A percentile compares a stretch with the other conserved stretches of the same genome.
phyloP scores from a whole-genome alignment of 345 rosid species.

The Clarkia xantiana region DNA sequence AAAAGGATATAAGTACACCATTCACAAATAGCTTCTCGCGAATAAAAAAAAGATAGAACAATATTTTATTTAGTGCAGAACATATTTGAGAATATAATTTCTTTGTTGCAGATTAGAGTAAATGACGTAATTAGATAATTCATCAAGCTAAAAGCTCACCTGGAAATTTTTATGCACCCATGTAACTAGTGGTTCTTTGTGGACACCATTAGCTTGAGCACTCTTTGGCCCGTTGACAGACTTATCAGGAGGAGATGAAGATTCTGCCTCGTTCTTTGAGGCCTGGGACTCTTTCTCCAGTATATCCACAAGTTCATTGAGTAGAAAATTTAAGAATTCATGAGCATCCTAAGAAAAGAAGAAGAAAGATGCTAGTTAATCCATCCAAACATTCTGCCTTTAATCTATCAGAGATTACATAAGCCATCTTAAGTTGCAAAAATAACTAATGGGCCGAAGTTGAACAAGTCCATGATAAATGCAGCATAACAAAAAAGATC shows the following conservation, averaged over 20 bases:
- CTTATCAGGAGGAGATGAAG: constrained; percentile 65
- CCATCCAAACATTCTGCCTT: not conserved
- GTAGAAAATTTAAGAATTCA: constrained; percentile 90
- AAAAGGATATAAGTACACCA: too few species aligned
- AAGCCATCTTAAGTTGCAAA: too few species aligned
- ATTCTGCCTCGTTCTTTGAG: constrained; percentile 58
- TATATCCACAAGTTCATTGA: constrained; percentile 96
- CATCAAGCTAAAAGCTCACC: constrained; percentile 23
- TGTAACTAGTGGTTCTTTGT: constrained; percentile 81
- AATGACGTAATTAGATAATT: too few species aligned
- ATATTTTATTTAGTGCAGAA: too few species aligned
- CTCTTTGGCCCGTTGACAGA: constrained; percentile 52
- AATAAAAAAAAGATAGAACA: too few species aligned
- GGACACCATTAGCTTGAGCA: constrained; percentile 59
- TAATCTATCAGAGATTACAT: too few species aligned
- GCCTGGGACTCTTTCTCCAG: constrained; percentile 93
- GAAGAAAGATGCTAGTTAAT: not conserved
- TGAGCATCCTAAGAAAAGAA: constrained; percentile 77
- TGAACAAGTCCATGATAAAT: too few species aligned
- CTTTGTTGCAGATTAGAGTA: too few species aligned
- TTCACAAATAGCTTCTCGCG: too few species aligned
- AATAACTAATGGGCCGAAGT: too few species aligned
- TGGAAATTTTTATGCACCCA: constrained; percentile 99
- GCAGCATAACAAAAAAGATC: too few species aligned
- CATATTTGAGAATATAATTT: too few species aligned